Conservation (phyloP, 495 filamentous ascomycete species). For the Neurospora cerealis region DNA sequence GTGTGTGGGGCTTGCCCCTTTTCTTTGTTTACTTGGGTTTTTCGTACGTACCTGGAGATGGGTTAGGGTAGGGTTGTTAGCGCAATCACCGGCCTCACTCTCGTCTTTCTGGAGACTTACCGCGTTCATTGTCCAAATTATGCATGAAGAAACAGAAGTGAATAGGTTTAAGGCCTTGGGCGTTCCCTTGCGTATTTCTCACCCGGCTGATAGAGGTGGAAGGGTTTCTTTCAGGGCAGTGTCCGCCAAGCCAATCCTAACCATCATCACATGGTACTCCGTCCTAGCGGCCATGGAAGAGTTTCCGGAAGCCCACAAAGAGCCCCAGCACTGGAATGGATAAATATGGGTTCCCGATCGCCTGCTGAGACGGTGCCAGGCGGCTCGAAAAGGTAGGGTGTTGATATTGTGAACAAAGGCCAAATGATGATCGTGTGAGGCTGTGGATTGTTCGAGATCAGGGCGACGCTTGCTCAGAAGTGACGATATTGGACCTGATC, state of each 20-base stretch:
- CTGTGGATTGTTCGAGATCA: neutral
- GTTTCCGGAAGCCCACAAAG: neutral
- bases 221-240: neutral
- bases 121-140: neutral
- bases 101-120: neutral
- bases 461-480: neutral
- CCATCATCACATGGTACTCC: neutral
- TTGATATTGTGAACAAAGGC: neutral
- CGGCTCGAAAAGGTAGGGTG: neutral
- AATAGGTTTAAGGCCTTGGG: neutral
- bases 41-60: neutral
- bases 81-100: neutral
- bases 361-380: neutral
- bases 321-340: neutral
- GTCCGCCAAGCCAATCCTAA: neutral
- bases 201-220: neutral
- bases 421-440: neutral
- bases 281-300: neutral
- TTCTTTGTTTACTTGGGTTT: neutral
- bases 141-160: neutral
- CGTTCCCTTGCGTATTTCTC: neutral
- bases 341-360: neutral
- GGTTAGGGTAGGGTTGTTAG: neutral
- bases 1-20: neutral
- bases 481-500: neutral